Evolutionary conservation across 345 rosid species (phyloP), one percentile per base, ranked within the genome.

Genomic region (Erysimum cheiranthoides): DNA sequence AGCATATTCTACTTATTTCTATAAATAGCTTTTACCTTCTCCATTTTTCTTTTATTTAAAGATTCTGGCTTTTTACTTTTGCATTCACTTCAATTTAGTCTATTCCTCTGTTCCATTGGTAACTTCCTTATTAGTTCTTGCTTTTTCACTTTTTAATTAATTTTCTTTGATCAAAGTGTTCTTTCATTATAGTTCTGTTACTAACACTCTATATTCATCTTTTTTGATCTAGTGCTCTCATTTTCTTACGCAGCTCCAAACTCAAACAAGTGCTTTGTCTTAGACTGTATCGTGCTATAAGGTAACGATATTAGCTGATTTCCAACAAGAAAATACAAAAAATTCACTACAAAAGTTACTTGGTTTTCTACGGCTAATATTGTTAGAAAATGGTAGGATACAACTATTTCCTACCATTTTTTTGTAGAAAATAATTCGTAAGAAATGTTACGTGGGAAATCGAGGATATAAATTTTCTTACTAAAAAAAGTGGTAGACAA

Each of bases 151-250:
- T 47, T 49, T 2, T 4, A 18, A 49, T 18, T 49, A 18, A 18
- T 16, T 46, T 46, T 7, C 10, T 16, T 16, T 46, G 27, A 9
- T 51, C 10, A 21, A 10, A 51, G 31, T 51, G 56, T 10, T 52
- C 34, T 27, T 52, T 5, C 34, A 52, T 27, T 2, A 53, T 31
- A 56, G 8, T 8, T 7, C 3, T 4, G 11, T n/a, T 56, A 21
- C 14, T 56, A 6, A 32, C 4, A 8, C 42, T 32, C 2, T 52
- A 10, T 21, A 51, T 3, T 57, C 25, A 32, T 34, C 16, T 14
- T 54, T 54, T 5, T 13, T 28, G 14, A 40, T 62, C 36, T 45
- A 64, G 10, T 42, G 51, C 21, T 62, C 40, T 64, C 68, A 45
- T 46, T 45, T 64, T 1, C 16, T 28, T 4, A 31, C 5, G 39